Base-by-base conservation (phyloP, 768 basidiomycete genomes). In the Pisolithus albus region DNA sequence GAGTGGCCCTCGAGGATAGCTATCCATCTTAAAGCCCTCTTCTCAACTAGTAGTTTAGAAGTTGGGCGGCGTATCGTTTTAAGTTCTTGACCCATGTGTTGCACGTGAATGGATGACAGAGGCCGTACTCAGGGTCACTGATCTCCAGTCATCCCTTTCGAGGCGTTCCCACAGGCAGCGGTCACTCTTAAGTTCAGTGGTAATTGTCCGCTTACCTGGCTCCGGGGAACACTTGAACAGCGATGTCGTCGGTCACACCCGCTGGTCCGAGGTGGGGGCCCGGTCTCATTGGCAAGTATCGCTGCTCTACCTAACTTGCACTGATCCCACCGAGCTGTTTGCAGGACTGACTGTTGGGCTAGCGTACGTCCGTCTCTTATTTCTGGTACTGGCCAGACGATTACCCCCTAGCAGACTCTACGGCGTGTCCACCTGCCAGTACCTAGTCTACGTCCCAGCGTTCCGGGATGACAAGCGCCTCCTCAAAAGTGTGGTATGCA, bases 401-500 rank as follows among this genome's bases (percentile, higher is more conserved):
- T 15, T 15, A 11, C 34, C 1, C 13, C 34, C 34, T 44, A 16
- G 43, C 34, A 63, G 62, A 11, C 44, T 63, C 32, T 59, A 63
- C 30, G 62, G 62, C 2, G 49, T 49, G 5, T 49, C 52, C 15
- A 7, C 57, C 26, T 50, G 59, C 18, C 62, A 63, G 53, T 51
- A 55, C 46, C 38, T 52, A n/a, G 55, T 57, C 37, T 64, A 64
- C 42, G 7, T 56, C 16, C 34, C 30, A 39, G 40, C 50, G 0
- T 64, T 64, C 56, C 63, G 58, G 2, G 40, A 7, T 15, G 62
- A 63, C 32, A n/a, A 15, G 37, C 7, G 43, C 6, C 38, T 24
- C 1, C 23, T 64, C 10, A 64, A 51, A 44, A 3, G 15, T 10
- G 18, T 54, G 46, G 62, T 62, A 6, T 51, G 62, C 11, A 3